Base-by-base conservation (phyloP, 2,329 filamentous ascomycete species). In the Fusarium annulatum region DNA sequence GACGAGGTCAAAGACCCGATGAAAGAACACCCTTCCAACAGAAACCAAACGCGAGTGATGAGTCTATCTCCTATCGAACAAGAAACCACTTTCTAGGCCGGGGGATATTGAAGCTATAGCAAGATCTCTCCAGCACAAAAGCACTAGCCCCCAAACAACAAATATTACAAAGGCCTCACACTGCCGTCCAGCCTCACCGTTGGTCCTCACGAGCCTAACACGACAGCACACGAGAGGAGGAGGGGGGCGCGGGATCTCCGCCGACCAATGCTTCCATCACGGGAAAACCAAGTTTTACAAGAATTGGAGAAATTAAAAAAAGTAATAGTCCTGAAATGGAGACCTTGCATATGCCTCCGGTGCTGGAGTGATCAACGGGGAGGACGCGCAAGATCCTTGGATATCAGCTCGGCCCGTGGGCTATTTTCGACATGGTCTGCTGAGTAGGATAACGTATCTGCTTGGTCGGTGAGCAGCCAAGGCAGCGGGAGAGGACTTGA, bases 21-120 rank as follows among this genome's bases (percentile, higher is more conserved):
- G 21, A 67, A 49, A 23, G 28, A 52, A 64, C 5, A 43, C 56
- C 56, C 52, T 57, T 62, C 43, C 41, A 60, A 45, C 46, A 57
- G 49, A 43, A 52, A 53, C 36, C 16, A 63, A 64, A 64, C 74
- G 66, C 69, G 71, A 77, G 53, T 49, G 75, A 71, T 70, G 41
- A 45, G n/a, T 62, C 15, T 43, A 51, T 34, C 53, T 34, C n/a
- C 15, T 28, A 66, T 62, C 38, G 42, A 53, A 63, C 41, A 33
- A 55, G 23, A 53, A 36, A 45, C 26, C 58, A n/a, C 19, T 9
- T n/a, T 26, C 34, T n/a, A 64, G 41, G 21, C 7, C n/a, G 73
- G 76, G 76, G 71, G 52, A 49, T 34, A 68, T 48, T 59, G 76
- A 75, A 75, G 74, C 76, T 78, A 78, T 78, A 78, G 76, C 58